Conservation (phyloP, 2,329 filamentous ascomycete species). For the Lithohypha guttulata region DNA sequence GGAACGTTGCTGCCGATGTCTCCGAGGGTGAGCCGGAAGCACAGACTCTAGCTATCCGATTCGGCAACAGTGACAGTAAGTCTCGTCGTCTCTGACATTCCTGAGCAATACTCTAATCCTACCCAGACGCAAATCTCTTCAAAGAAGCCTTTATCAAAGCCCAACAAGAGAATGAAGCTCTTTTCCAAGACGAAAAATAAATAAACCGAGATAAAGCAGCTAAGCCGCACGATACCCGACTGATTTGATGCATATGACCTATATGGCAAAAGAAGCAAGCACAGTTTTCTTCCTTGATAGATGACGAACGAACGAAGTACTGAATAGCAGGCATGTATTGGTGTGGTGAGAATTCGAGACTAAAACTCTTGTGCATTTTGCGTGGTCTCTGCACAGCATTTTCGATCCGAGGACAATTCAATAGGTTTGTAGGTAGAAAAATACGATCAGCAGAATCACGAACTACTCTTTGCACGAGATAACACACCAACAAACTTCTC, state of each 20-base stretch:
- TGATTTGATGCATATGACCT: background rate
- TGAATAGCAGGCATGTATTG: too few relatives aligned
- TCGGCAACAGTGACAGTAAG: slow-evolving; percentile 94
- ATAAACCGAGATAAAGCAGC: background rate
- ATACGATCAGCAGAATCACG: too few relatives aligned
- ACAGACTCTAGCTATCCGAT: slow-evolving; percentile 89
- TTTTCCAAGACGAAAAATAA: slow-evolving; percentile 46
- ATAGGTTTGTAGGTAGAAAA: too few relatives aligned
- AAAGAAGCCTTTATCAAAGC: slow-evolving; percentile 97
- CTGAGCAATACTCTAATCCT: too few relatives aligned
- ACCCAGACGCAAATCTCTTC: slow-evolving; percentile 82
- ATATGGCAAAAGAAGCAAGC: slow-evolving; percentile 8
- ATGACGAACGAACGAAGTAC: slow-evolving; percentile 1
- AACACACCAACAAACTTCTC: too few relatives aligned
- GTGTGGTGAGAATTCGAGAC: too few relatives aligned
- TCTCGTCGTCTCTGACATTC: slow-evolving; percentile 22
- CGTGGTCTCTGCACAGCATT: too few relatives aligned
- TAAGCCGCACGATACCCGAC: slow-evolving; percentile 5
- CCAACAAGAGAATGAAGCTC: slow-evolving; percentile 85
- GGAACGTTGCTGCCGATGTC: slow-evolving; percentile 95
- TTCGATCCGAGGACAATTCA: too few relatives aligned
- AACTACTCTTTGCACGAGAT: too few relatives aligned
- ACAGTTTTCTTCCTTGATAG: background rate
- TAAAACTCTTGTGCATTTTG: too few relatives aligned
- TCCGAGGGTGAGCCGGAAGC: slow-evolving; percentile 97